A percentile compares a stretch with the other conserved stretches of the same genome.
Conservation (phyloP, 768 basidiomycete genomes). For the Russula virescens region DNA sequence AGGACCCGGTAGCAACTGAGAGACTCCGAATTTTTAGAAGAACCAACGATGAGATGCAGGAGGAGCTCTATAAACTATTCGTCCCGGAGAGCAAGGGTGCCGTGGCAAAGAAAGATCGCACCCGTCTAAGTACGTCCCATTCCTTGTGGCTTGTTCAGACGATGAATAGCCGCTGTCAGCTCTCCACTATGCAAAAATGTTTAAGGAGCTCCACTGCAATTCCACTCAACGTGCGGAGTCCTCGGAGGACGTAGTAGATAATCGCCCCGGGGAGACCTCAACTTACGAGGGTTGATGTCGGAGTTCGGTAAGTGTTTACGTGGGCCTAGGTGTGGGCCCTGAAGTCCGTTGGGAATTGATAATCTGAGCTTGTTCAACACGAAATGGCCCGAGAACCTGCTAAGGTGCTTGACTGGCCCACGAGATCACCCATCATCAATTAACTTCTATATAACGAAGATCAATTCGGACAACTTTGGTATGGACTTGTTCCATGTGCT, state of each 20-base stretch:
- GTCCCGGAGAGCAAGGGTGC: too few species aligned
- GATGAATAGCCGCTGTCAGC: neutral
- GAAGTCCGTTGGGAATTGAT: too few species aligned
- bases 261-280: neutral
- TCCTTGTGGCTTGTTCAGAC: neutral
- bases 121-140: neutral
- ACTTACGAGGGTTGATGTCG: neutral
- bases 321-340: neutral
- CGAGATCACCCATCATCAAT: too few species aligned
- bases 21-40: slow-evolving; percentile 2
- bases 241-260: neutral
- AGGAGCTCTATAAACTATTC: neutral
- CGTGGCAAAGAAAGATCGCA: slow-evolving; percentile 11
- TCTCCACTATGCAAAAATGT: neutral
- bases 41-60: neutral
- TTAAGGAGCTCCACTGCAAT: too few species aligned
- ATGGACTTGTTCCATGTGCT: neutral
- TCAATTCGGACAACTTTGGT: neutral
- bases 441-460: neutral
- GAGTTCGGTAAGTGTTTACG: neutral
- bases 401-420: neutral
- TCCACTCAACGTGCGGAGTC: neutral
- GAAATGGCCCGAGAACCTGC: too few species aligned
- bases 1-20: slow-evolving; percentile 4
- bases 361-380: too few species aligned